Percentiles rank a stretch among this genome's conserved stretches.
phyloP scores from a whole-genome alignment of 495 filamentous ascomycete species.

The Neurospora intermedia region DNA sequence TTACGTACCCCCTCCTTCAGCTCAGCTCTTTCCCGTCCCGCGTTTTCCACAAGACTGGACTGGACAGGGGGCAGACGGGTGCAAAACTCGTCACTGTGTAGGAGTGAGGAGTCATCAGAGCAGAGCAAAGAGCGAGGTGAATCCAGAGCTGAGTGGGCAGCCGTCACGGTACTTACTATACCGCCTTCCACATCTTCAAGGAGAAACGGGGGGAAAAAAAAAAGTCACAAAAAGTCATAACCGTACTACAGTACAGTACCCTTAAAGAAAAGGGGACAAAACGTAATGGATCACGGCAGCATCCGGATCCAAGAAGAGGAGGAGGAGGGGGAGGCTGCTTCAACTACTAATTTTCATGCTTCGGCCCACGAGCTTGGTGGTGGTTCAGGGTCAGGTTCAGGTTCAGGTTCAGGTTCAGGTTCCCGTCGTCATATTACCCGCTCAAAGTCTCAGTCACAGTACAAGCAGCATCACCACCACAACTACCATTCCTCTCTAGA shows the following conservation, averaged over 20 bases:
- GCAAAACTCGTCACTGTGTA: neutral
- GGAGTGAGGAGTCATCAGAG: neutral
- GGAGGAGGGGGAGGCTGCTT: slow-evolving; percentile 22
- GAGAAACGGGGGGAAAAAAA: neutral
- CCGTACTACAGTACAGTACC: too few species aligned
- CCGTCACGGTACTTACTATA: neutral
- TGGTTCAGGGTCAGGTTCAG: neutral
- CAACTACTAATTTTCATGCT: slow-evolving; percentile 1
- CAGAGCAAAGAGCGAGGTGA: neutral
- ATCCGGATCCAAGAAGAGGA: slow-evolving; percentile 1
- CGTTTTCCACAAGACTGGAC: neutral
- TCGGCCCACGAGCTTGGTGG: slow-evolving; percentile 8
- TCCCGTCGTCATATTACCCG: slow-evolving; percentile 11
- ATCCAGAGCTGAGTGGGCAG: neutral
- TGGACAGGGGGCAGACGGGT: neutral
- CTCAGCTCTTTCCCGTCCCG: neutral
- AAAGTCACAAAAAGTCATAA: neutral
- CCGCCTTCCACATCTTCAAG: neutral
- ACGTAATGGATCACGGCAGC: slow-evolving; percentile 29
- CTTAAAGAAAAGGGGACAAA: neutral
- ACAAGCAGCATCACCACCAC: slow-evolving; percentile 3
- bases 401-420: too few species aligned
- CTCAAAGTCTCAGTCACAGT: slow-evolving; percentile 7
- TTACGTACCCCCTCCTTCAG: neutral
- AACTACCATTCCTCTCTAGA: neutral